A percentile compares a stretch with the other conserved stretches of the same genome.
These are phyloP conservation scores for Coix lacrymajobi DNA, from an alignment of 176 grass and related monocot genomes.

Conservation along the genomic window DNA sequence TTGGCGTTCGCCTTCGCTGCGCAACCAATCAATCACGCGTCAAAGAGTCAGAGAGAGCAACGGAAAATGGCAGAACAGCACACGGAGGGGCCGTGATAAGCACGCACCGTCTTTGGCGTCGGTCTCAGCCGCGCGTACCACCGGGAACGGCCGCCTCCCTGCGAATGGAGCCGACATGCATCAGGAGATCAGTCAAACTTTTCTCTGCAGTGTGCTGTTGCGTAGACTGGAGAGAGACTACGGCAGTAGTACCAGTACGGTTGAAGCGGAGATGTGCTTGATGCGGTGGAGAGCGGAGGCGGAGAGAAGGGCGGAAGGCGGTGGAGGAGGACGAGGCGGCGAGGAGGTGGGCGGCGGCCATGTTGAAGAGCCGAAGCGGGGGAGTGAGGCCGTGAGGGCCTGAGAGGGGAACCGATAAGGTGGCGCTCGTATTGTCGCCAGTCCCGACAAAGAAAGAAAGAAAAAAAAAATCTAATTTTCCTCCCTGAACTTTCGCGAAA, in stretches of 20 bases:
- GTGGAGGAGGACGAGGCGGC: conserved; percentile 5
- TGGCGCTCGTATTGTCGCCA: background rate
- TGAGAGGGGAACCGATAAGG: background rate
- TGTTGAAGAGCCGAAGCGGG: background rate
- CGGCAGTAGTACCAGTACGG: conserved; percentile 16
- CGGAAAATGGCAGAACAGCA: background rate
- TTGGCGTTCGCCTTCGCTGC: conserved; percentile 47
- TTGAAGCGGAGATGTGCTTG: conserved; percentile 28
- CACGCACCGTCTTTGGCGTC: conserved; percentile 56
- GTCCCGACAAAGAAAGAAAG: background rate
- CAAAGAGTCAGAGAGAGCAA: background rate
- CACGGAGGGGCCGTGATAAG: background rate
- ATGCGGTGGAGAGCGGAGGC: background rate
- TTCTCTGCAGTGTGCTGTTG: background rate
- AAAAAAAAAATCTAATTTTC: too few relatives aligned
- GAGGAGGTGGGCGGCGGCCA: conserved; percentile 43
- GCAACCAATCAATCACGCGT: background rate
- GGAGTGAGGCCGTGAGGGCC: background rate
- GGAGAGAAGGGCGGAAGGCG: conserved; percentile 18
- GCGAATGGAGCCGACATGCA: conserved; percentile 19
- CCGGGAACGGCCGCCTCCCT: conserved; percentile 40
- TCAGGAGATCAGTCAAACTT: background rate
- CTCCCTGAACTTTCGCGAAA: too few relatives aligned
- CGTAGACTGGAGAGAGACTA: background rate
- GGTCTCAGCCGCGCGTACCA: conserved; percentile 47